Percentiles rank a stretch among this genome's conserved stretches.
Evolutionary conservation across 352 stramenopile species (phyloP).

Genomic region (Pythium aphanidermatum): DNA sequence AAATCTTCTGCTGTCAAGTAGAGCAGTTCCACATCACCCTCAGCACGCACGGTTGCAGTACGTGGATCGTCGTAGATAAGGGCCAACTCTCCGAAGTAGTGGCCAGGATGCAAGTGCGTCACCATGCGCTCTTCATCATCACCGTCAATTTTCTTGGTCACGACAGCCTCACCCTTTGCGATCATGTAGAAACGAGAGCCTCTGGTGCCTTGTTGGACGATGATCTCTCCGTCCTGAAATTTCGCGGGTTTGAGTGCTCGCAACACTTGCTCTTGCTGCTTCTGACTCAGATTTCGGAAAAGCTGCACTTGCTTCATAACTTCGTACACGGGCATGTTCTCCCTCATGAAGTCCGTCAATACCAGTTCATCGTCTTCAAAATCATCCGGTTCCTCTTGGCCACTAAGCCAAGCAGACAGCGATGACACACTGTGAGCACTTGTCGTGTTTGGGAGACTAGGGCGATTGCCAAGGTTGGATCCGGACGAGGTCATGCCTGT

Average conservation of each 20-base stretch:
- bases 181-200: conserved; percentile 90
- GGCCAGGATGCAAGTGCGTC: conserved; percentile 83
- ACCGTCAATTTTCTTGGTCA: conserved; percentile 65
- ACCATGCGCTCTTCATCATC: conserved; percentile 78
- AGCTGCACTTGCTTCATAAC: conserved; percentile 86
- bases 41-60: conserved; percentile 68
- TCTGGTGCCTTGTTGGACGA: conserved; percentile 81
- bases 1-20: conserved; percentile 87
- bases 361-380: conserved; percentile 54
- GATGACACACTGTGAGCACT: conserved; percentile 57
- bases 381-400: conserved; percentile 53
- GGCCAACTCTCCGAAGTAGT: conserved; percentile 92
- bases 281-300: conserved; percentile 82
- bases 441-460: conserved; percentile 21
- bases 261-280: conserved; percentile 85
- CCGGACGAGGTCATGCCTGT: conserved; percentile 18
- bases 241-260: conserved; percentile 78
- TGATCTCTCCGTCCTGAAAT: conserved; percentile 78
- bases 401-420: conserved; percentile 61
- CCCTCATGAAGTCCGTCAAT: conserved; percentile 66
- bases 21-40: conserved; percentile 73
- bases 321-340: conserved; percentile 86
- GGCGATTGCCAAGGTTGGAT: conserved; percentile 20
- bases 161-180: conserved; percentile 78
- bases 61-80: conserved; percentile 90